Percentiles rank a stretch among this genome's conserved stretches.
phyloP scores from a whole-genome alignment of 208 protist species.

The Jaenimonas drosophilae region DNA sequence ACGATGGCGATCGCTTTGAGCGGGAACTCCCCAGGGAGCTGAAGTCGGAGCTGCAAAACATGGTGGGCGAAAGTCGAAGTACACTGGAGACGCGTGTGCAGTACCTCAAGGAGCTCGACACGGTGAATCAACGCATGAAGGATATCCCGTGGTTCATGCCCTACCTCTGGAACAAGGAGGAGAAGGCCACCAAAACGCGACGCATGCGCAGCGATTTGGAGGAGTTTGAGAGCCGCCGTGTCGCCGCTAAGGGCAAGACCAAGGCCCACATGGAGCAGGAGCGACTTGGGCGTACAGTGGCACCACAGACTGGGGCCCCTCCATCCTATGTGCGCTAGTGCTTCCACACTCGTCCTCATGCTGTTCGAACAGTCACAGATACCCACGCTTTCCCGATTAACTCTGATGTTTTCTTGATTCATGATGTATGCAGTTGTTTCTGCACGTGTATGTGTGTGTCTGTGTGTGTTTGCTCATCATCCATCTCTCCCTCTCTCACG shows the following conservation, averaged over 20 bases:
- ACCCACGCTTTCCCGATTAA: no score
- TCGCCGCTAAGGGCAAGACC: conserved; percentile 17
- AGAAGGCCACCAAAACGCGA: conserved; percentile 56
- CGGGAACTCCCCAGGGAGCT: conserved; percentile 69
- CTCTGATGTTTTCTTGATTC: no score
- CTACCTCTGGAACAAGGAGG: conserved; percentile 89
- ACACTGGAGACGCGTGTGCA: conserved; percentile 78
- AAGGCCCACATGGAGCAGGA: conserved; percentile 8
- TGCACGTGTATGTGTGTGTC: no score
- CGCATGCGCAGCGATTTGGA: conserved; percentile 66
- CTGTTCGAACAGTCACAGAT: no score
- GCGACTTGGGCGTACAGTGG: conserved; percentile 23
- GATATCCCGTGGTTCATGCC: conserved; percentile 91
- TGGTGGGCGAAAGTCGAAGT: conserved; percentile 49
- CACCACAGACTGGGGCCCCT: conserved; percentile 56
- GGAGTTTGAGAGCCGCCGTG: conserved; percentile 48
- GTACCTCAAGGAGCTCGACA: conserved; percentile 87
- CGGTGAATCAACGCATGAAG: conserved; percentile 85
- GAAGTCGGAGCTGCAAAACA: conserved; percentile 53
- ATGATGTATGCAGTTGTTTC: no score
- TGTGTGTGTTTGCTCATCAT: no score
- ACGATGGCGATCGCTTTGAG: conserved; percentile 66
- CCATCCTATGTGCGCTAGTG: conserved; percentile 70
- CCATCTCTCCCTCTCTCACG: no score
- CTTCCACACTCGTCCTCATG: no score